These are phyloP conservation scores for Diaporthe eres DNA, from an alignment of 2,329 filamentous ascomycete genomes.

Conservation along the genomic window DNA sequence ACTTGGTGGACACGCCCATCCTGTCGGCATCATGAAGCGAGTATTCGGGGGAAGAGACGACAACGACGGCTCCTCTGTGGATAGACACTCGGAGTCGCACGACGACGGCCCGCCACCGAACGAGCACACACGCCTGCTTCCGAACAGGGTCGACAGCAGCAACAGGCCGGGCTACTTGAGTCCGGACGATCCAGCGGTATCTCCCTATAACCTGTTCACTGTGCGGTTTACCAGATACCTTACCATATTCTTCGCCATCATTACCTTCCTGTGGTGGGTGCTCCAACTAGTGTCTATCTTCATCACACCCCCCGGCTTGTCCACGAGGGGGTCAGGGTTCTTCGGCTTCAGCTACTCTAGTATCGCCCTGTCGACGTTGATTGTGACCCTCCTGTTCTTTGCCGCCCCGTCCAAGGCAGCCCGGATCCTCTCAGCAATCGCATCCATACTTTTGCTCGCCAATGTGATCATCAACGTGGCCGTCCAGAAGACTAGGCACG, in stretches of 20 bases:
- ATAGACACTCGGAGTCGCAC: conserved; percentile 43
- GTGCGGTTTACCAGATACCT: conserved; percentile 85
- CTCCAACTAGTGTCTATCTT: conserved; percentile 91
- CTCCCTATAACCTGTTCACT: conserved; percentile 95
- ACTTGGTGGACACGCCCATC: not conserved
- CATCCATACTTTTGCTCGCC: conserved; percentile 77
- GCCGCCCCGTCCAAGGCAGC: conserved; percentile 84
- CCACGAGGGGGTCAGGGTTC: conserved; percentile 92
- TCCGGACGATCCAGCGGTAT: conserved; percentile 86
- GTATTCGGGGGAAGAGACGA: conserved; percentile 40
- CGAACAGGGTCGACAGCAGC: conserved; percentile 72
- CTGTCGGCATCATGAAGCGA: conserved; percentile 36
- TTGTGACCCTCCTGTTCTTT: conserved; percentile 89
- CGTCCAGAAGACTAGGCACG: conserved; percentile 80
- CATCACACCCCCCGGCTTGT: conserved; percentile 88
- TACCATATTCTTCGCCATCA: conserved; percentile 80
- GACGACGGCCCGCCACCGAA: conserved; percentile 52
- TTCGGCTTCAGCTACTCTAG: conserved; percentile 88
- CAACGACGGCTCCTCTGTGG: conserved; percentile 47
- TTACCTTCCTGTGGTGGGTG: conserved; percentile 94
- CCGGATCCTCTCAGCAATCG: conserved; percentile 78
- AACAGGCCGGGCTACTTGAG: conserved; percentile 69
- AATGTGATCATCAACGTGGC: conserved; percentile 85
- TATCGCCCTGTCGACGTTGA: conserved; percentile 80
- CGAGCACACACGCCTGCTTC: conserved; percentile 77